Percentiles rank a stretch among this genome's conserved stretches.
phyloP scores from a whole-genome alignment of 306 rosid genomes.

The Cyclanthera cordifolia region DNA sequence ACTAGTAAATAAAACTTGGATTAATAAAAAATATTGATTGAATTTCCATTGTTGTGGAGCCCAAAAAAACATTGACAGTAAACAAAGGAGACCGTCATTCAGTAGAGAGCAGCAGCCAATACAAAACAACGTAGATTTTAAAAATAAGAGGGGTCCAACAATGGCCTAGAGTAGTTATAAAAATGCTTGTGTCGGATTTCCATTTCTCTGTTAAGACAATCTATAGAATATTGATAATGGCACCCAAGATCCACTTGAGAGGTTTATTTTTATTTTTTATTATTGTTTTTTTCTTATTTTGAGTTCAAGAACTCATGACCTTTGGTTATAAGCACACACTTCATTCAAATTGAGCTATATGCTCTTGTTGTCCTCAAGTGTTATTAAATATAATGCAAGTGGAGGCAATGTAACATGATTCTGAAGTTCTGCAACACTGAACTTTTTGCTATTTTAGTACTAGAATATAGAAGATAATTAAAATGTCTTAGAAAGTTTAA shows the following conservation, averaged over 20 bases:
- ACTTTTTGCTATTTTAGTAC: neutral
- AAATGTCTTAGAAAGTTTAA: neutral
- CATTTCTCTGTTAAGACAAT: neutral
- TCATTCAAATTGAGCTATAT: too few species aligned
- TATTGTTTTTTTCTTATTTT: too few species aligned
- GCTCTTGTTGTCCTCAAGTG: too few species aligned
- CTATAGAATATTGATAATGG: neutral
- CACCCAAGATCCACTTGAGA: neutral
- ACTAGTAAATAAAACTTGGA: too few species aligned
- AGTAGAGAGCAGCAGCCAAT: neutral
- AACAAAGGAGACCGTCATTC: too few species aligned
- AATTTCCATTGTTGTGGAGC: too few species aligned
- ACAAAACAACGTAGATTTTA: neutral
- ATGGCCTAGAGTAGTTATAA: neutral
- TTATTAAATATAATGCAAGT: neutral
- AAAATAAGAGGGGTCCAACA: neutral
- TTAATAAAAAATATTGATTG: too few species aligned
- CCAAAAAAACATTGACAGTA: too few species aligned
- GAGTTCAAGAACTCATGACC: neutral
- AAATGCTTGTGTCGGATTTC: neutral
- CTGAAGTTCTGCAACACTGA: neutral
- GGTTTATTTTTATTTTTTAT: too few species aligned
- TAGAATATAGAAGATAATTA: neutral
- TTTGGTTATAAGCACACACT: too few species aligned
- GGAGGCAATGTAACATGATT: constrained; percentile 3